A percentile compares a stretch with the other conserved stretches of the same genome.
Conservation (phyloP, 257 asterid genomes). For the Asclepias syriaca region DNA sequence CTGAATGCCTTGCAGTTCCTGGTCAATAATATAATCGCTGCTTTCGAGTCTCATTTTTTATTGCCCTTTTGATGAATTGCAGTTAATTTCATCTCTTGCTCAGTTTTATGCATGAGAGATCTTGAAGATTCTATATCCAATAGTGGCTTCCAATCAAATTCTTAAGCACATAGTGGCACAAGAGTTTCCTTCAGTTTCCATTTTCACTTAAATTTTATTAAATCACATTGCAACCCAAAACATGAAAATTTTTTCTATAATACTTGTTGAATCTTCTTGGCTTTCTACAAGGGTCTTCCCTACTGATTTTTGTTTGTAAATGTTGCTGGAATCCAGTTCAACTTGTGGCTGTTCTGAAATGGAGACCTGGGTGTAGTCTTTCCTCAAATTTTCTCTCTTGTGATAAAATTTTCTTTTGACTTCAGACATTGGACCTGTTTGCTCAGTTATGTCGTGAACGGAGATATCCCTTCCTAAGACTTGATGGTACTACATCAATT, state of each 20-base stretch:
- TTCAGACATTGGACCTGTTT: constrained; percentile 89
- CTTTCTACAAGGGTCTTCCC: not conserved
- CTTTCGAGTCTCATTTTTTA: not conserved
- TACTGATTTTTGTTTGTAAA: not conserved
- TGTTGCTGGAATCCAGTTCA: not conserved
- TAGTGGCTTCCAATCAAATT: not conserved
- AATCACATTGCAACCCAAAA: not conserved
- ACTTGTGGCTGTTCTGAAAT: not conserved
- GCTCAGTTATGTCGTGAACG: constrained; percentile 97
- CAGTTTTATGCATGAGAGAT: not conserved
- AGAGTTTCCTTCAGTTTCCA: not conserved
- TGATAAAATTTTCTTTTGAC: constrained; percentile 17
- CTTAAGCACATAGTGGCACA: not conserved
- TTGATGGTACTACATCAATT: constrained; percentile 92
- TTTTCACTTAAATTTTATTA: not conserved
- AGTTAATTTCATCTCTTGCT: not conserved
- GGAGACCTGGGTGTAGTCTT: constrained; percentile 1
- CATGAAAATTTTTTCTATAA: not conserved
- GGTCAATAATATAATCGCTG: not conserved
- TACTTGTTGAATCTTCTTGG: not conserved
- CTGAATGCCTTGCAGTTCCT: not conserved
- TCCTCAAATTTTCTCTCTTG: constrained; percentile 6
- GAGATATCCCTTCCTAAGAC: constrained; percentile 89
- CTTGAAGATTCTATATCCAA: not conserved
- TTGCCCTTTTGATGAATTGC: not conserved